Evolutionary conservation across 2,329 filamentous ascomycete genomes (phyloP).

Genomic region (Aspergillus aculeatus): DNA sequence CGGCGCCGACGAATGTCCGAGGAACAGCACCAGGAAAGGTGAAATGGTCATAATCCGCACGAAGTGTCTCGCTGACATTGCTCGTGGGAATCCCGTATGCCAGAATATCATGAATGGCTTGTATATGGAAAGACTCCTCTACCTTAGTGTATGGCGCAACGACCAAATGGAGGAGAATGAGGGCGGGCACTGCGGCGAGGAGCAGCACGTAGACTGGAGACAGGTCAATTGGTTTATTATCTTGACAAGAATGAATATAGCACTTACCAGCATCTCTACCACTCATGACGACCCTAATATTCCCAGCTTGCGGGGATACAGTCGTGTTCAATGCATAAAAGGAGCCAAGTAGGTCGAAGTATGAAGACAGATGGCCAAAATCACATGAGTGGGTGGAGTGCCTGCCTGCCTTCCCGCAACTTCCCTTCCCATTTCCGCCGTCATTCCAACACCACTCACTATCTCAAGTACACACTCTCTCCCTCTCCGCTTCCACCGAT

Average conservation of each 20-base stretch:
- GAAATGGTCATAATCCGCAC: slow-evolving; percentile 78
- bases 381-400: not conserved
- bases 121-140: slow-evolving; percentile 97
- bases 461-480: too few relatives aligned
- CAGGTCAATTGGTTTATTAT: not conserved
- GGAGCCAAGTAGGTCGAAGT: not conserved
- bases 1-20: slow-evolving; percentile 80
- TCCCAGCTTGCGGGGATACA: not conserved
- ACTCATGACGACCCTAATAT: slow-evolving; percentile 15
- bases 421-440: slow-evolving; percentile 5
- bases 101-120: slow-evolving; percentile 87
- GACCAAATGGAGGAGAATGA: slow-evolving; percentile 68
- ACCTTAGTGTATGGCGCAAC: slow-evolving; percentile 91
- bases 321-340: not conserved
- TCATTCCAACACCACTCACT: not conserved
- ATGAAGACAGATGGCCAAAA: slow-evolving; percentile 1
- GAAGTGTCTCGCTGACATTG: slow-evolving; percentile 55
- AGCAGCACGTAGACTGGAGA: slow-evolving; percentile 24
- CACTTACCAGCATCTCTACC: slow-evolving; percentile 25
- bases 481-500: too few relatives aligned
- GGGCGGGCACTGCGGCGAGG: slow-evolving; percentile 58
- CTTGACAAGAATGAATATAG: not conserved
- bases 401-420: not conserved
- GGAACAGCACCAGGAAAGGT: slow-evolving; percentile 88
- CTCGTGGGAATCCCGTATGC: slow-evolving; percentile 70